Conservation (phyloP, 2,329 filamentous ascomycete species). For the Stagonosporopsis cucurbitacearum region DNA sequence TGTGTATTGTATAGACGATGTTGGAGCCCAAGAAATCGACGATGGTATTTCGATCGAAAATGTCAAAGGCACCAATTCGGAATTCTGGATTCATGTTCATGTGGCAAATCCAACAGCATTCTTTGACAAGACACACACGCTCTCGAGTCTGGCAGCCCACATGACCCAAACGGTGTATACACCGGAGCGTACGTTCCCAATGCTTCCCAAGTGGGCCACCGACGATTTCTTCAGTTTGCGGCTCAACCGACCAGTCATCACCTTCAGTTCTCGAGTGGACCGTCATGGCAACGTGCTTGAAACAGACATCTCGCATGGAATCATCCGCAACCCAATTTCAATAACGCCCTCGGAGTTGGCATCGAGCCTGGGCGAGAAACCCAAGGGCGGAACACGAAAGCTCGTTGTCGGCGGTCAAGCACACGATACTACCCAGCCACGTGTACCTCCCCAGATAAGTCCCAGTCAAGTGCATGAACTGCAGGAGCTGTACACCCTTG, state of each 20-base stretch:
- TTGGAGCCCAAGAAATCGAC: conserved; percentile 73
- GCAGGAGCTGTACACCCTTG: conserved; percentile 44
- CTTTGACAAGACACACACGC: conserved; percentile 64
- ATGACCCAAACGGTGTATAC: conserved; percentile 64
- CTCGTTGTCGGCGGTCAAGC: conserved; percentile 38
- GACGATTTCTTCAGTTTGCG: conserved; percentile 62
- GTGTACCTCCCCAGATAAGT: conserved; percentile 23
- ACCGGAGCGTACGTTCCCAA: conserved; percentile 62
- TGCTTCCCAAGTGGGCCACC: conserved; percentile 60
- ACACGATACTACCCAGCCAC: conserved; percentile 1
- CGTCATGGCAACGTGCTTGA: conserved; percentile 60
- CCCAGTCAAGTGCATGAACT: conserved; percentile 43
- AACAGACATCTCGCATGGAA: conserved; percentile 60
- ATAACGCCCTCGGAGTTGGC: conserved; percentile 55
- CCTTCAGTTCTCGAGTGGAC: conserved; percentile 65
- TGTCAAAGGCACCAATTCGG: conserved; percentile 55
- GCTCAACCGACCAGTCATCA: conserved; percentile 62
- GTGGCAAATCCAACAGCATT: conserved; percentile 79
- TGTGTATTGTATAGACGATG: conserved; percentile 76
- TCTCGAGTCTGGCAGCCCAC: conserved; percentile 67
- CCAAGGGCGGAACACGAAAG: conserved; percentile 21
- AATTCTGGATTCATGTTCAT: conserved; percentile 80
- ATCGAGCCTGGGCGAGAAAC: conserved; percentile 45
- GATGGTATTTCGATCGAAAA: conserved; percentile 77
- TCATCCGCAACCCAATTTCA: conserved; percentile 60